phyloP scores from a whole-genome alignment of 1,139 yeast genomes.

The Trichomonascaceae sp. region DNA sequence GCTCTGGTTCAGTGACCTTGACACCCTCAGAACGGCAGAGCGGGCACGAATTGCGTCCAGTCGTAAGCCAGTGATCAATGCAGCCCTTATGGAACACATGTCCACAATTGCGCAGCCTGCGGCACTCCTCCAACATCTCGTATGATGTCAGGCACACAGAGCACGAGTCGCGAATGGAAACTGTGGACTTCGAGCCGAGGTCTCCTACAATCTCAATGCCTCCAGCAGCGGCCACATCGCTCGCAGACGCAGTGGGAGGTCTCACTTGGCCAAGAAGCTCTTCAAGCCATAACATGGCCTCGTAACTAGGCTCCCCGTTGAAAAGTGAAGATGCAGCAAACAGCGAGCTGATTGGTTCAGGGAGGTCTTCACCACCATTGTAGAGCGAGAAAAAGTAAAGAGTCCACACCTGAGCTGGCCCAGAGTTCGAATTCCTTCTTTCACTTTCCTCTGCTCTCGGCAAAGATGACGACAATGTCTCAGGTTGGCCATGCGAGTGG shows the following conservation, averaged over 20 bases:
- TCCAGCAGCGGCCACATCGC: constrained; percentile 30
- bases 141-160: constrained; percentile 39
- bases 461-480: too few relatives aligned
- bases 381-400: not conserved
- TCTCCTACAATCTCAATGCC: constrained; percentile 20
- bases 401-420: not conserved
- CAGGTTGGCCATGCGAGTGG: too few relatives aligned
- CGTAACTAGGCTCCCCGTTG: constrained; percentile 37
- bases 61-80: constrained; percentile 43
- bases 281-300: constrained; percentile 34
- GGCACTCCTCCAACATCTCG: constrained; percentile 32
- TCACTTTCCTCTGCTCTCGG: too few relatives aligned
- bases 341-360: constrained; percentile 16
- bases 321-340: constrained; percentile 34
- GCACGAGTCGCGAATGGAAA: constrained; percentile 27
- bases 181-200: constrained; percentile 2
- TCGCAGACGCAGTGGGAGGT: constrained; percentile 31
- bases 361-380: not conserved
- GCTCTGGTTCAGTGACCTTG: too few relatives aligned
- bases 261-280: constrained; percentile 33
- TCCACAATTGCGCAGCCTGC: constrained; percentile 31
- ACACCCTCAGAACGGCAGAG: constrained; percentile 39
- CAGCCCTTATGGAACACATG: constrained; percentile 41
- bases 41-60: constrained; percentile 46
- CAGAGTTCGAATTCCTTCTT: too few relatives aligned